Evolutionary conservation across 257 asterid species (phyloP).

Genomic region (Ocimum tenuiflorum): DNA sequence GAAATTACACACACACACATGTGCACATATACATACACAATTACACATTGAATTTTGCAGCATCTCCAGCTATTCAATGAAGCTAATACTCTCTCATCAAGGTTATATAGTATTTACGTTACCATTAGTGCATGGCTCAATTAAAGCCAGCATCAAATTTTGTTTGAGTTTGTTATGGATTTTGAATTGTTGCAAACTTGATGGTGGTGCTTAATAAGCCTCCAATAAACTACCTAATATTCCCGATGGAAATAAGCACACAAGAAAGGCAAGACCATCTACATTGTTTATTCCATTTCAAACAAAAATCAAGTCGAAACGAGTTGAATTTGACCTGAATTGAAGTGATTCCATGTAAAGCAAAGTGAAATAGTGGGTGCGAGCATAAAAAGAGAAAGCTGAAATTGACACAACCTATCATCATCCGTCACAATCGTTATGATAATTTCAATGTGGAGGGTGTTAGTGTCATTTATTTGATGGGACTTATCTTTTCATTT

Average conservation of each 20-base stretch:
- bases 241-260: constrained; percentile 7
- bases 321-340: constrained; percentile 5
- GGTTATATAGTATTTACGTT: no score
- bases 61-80: not conserved
- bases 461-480: constrained; percentile 38
- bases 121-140: not conserved
- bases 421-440: constrained; percentile 40
- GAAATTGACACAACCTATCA: constrained; percentile 39
- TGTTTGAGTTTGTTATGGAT: no score
- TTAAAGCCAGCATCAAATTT: no score
- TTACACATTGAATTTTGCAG: not conserved
- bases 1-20: not conserved
- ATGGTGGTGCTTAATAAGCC: no score
- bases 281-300: constrained; percentile 13
- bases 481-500: constrained; percentile 57
- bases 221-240: no score
- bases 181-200: no score
- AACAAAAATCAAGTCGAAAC: constrained; percentile 2
- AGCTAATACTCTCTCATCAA: not conserved
- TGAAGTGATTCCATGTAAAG: constrained; percentile 9
- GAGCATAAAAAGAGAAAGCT: constrained; percentile 20
- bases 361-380: constrained; percentile 23
- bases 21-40: no score
- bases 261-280: constrained; percentile 6
- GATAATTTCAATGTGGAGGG: constrained; percentile 15